A percentile compares a stretch with the other conserved stretches of the same genome.
Evolutionary conservation across 177 flowering plant genomes (phyloP).

Genomic region (Vitis hybrid): DNA sequence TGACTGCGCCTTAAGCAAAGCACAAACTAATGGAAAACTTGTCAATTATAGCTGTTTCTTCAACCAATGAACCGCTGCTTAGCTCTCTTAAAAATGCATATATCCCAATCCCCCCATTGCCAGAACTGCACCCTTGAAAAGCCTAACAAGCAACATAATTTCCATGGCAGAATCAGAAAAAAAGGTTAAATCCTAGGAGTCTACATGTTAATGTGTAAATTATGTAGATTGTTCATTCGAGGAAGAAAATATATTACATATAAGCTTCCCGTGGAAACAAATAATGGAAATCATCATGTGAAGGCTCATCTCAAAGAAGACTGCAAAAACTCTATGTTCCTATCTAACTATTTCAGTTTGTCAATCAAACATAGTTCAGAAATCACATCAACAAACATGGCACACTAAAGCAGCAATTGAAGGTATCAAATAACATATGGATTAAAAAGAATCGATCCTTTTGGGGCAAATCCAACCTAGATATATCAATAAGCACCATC

Average conservation of each 20-base stretch:
- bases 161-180: too few species aligned
- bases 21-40: too few species aligned
- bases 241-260: background rate
- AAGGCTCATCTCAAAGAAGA: background rate
- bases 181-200: too few species aligned
- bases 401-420: constrained; percentile 1
- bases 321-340: background rate
- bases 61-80: too few species aligned
- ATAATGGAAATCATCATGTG: background rate
- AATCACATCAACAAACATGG: background rate
- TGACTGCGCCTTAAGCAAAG: too few species aligned
- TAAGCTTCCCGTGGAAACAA: background rate
- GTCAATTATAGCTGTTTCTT: too few species aligned
- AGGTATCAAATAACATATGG: background rate
- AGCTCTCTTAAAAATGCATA: too few species aligned
- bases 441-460: background rate
- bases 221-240: background rate
- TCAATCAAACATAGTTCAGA: background rate
- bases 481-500: background rate
- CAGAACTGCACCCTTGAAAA: too few species aligned
- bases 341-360: background rate
- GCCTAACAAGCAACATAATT: too few species aligned
- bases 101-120: too few species aligned
- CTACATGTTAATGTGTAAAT: background rate
- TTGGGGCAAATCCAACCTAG: background rate